Evolutionary conservation across 2,329 filamentous ascomycete species (phyloP), one percentile per base, ranked within the genome.

Genomic region (Allantophomopsis lycopodina): DNA sequence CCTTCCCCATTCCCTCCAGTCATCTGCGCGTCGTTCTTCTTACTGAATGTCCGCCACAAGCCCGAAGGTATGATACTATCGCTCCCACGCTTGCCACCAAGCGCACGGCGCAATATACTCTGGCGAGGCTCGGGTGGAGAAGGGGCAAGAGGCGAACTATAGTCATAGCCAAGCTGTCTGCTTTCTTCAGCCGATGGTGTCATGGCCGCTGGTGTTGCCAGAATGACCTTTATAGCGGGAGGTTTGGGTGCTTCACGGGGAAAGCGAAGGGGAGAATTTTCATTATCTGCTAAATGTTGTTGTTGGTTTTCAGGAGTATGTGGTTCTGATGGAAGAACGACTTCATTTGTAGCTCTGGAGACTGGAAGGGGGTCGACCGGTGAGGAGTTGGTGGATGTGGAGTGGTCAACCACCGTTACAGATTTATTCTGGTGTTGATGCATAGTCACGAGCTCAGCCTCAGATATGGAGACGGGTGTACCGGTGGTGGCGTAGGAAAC

Each of bases 401-500:
- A 28, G 21, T 55, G 52, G 35, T 55, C 44, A 11, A 79, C 69
- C 56, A 79, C 65, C 33, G 78, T 54, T 10, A 80, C 59, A 4
- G 76, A 80, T 36, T 68, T 76, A 47, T 79, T 79, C 48, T 79
- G 73, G 46, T 80, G 76, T 15, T 71, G 66, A 46, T 70, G 77
- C 48, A 80, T 73, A 44, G 66, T 74, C 40, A 80, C 66, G 32
- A 71, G 73, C 51, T 71, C 59, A 28, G 76, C 76, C 57, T 80
- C 74, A 1, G 74, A 75, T 32, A 80, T 68, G 47, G 77, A 75
- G 3, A 66, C 64, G 35, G 65, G 63, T 2, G 71, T 76, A n/a
- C 75, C 77, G 28, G 64, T 69, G n/a, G 56, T 58, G 13, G 78
- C 75, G 36, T 78, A 64, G 0, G 76, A 80, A 1, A 64, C 61